Base-by-base conservation (phyloP, 768 basidiomycete genomes). In the Trametes maxima region DNA sequence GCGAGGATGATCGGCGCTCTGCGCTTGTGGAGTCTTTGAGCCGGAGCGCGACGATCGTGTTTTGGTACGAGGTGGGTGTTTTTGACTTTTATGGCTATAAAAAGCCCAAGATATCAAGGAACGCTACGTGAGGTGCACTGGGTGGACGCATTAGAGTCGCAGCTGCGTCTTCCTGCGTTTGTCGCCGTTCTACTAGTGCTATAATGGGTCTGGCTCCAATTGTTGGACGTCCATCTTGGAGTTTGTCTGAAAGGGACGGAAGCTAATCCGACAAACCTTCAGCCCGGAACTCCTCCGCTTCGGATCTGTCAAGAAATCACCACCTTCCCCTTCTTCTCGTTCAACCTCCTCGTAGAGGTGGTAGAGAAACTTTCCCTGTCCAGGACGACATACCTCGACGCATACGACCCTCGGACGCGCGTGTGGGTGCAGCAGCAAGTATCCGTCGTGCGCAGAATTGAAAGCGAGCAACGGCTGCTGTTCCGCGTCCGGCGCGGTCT, bases 381-480 rank as follows among this genome's bases (percentile, higher is more conserved):
- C 0, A 55, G 77, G 1, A 71, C 73, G 13, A 82, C 85, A 2
- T 89, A 84, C 67, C 74, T 90, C 45, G 88, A 90, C 63, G 78
- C 83, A 2, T 89, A 80, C 69, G 81, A 85, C 58, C 76, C 79
- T 8, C 60, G 68, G 1, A 79, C 84, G 0, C 76, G 80, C 0
- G 81, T 85, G 55, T 90, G 88, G 88, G 87, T 88, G 54, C 87
- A 88, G 61, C 86, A 88, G 66, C 76, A 80, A 40, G 79, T 86
- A 59, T 77, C 76, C 42, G 80, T 83, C 16, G 86, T 89, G 3
- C 81, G 86, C 37, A 67, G 83, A 39, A 83, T 89, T 43, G 79
- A 80, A 47, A 78, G 77, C 1, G 85, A 85, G 62, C 86, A 89
- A 63, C 77, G 87, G 33, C 70, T 89, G 35, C 71, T 90, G 8